phyloP scores from a whole-genome alignment of 441 rosid genomes.

The Cnidoscolus chayamansa region DNA sequence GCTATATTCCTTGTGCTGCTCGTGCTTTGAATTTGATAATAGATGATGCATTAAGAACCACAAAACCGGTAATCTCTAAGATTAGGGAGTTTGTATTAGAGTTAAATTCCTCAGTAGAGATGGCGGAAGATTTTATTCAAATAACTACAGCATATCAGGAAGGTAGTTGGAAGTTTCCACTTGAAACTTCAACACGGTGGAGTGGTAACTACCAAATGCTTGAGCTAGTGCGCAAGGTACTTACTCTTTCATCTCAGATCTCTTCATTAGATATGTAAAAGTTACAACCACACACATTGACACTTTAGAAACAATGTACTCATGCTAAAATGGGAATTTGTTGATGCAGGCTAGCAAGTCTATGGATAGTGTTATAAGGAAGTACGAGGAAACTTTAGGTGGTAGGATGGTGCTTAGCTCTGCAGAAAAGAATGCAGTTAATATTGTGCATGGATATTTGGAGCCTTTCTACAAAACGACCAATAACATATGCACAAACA shows the following conservation, averaged over 20 bases:
- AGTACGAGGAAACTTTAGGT: constrained; percentile 57
- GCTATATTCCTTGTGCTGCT: constrained; percentile 87
- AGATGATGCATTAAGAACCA: constrained; percentile 73
- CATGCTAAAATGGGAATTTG: constrained; percentile 17
- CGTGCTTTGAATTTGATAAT: constrained; percentile 66
- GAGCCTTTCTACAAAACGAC: constrained; percentile 87
- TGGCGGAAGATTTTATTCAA: constrained; percentile 62
- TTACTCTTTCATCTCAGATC: constrained; percentile 11
- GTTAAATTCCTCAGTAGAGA: constrained; percentile 57
- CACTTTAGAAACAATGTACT: not conserved
- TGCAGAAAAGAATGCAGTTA: constrained; percentile 61
- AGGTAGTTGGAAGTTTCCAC: constrained; percentile 83
- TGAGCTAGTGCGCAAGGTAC: constrained; percentile 72
- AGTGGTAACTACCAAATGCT: constrained; percentile 89
- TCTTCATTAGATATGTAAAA: constrained; percentile 8
- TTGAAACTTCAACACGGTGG: constrained; percentile 80
- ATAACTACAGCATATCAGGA: constrained; percentile 65
- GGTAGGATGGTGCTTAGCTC: constrained; percentile 50
- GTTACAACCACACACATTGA: constrained; percentile 1
- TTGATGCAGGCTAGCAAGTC: constrained; percentile 69
- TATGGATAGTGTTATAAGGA: constrained; percentile 68
- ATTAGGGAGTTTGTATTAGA: constrained; percentile 70
- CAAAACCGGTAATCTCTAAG: constrained; percentile 68
- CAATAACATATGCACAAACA: constrained; percentile 65
- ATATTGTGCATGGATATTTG: constrained; percentile 57